Evolutionary conservation across 2,329 filamentous ascomycete species (phyloP), one percentile per base, ranked within the genome.

Genomic region (Colletotrichum sp.): DNA sequence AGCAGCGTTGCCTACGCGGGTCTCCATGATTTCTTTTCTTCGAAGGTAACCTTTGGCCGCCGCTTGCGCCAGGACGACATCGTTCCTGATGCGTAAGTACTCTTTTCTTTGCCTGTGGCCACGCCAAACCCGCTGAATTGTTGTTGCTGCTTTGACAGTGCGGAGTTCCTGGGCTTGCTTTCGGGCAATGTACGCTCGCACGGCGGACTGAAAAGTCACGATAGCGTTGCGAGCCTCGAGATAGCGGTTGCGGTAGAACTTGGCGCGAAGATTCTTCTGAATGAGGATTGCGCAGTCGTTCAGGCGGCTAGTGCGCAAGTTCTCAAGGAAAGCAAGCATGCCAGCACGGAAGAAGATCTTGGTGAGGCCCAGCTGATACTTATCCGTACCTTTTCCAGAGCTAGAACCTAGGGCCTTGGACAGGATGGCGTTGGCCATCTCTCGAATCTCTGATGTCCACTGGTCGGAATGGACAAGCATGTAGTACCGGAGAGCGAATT

Each of bases 341-440:
- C 97, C 97, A 72, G 97, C 97, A 76, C 97, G 94, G 92, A 99
- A 99, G 88, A 99, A 99, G 83, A 99, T 98, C 88, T 99, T 99
- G 68, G 96, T 98, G 79, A 98, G 89, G 87, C 97, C 97, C 78
- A 99, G 91, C 86, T 99, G 97, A 83, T 98, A 99, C 86, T 98
- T 99, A 87, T 98, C 97, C 70, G 93, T 86, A 64, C 93, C 94
- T 80, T 94, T 91, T 75, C 91, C 92, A 59, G 90, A 95, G 79
- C 92, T 93, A 77, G 94, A 93, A 72, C 95, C 96, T 34, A 99
- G 90, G 2, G 96, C 97, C 85, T 96, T 97, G 75, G 92, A 93
- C 78, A 99, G 86, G 81, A 99, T 99, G 25, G 94, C 94, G 84
- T 98, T 95, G 61, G 96, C 97, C 94, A 99, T 98, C 74, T 96